phyloP scores from a whole-genome alignment of 2,329 filamentous ascomycete genomes.

The Penicillium crustosum region DNA sequence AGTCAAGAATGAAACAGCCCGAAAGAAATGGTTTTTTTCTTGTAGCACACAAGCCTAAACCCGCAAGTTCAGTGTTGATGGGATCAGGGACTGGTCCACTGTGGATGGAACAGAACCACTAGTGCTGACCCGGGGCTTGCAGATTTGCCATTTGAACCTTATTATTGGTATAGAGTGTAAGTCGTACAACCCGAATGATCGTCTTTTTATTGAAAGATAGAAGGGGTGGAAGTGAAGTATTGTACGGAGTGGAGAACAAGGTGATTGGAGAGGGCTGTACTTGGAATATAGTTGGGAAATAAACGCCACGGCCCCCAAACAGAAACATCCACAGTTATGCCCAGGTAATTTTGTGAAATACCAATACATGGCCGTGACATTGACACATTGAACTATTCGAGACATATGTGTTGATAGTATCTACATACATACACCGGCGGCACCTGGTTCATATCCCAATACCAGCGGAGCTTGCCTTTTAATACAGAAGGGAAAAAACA shows the following conservation, averaged over 20 bases:
- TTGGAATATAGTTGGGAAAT: not conserved
- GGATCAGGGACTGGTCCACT: not conserved
- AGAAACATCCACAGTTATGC: not conserved
- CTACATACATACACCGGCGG: not conserved
- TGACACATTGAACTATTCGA: too few species aligned
- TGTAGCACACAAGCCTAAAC: not conserved
- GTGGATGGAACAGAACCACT: not conserved
- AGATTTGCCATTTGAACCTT: not conserved
- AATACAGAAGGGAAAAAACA: too few species aligned
- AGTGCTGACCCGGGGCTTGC: conserved; percentile 5
- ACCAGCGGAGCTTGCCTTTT: too few species aligned
- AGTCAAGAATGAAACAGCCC: not conserved
- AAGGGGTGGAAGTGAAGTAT: not conserved
- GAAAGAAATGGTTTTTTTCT: not conserved
- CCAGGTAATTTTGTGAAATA: not conserved
- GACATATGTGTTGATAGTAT: not conserved
- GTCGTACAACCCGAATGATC: not conserved
- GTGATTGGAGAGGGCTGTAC: not conserved
- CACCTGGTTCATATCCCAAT: not conserved
- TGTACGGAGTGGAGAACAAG: not conserved
- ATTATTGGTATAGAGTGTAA: not conserved
- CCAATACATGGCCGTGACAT: not conserved
- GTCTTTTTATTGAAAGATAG: not conserved
- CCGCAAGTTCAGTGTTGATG: not conserved
- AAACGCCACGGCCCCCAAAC: not conserved